Evolutionary conservation across 2,329 filamentous ascomycete species (phyloP).

Genomic region (Cryphonectria radicalis): DNA sequence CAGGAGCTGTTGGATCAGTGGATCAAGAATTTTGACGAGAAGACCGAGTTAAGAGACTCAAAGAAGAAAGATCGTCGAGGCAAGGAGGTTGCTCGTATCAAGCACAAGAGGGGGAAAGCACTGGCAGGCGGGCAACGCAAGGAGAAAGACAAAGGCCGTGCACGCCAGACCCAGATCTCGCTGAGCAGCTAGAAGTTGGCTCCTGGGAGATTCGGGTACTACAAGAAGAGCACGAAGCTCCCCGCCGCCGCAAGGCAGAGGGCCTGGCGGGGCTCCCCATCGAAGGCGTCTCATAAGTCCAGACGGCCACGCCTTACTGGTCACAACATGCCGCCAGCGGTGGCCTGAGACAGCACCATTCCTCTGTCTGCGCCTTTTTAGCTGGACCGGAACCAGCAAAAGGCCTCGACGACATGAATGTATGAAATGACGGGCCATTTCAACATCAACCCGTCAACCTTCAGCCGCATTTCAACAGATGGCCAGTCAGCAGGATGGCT

Average conservation of each 20-base stretch:
- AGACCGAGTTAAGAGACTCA: slow-evolving; percentile 32
- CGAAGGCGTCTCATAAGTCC: not conserved
- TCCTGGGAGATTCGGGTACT: not conserved
- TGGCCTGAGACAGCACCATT: not conserved
- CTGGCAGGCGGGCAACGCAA: slow-evolving; percentile 26
- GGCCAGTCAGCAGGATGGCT: not conserved
- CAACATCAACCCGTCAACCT: not conserved
- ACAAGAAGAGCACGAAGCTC: not conserved
- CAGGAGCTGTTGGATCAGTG: slow-evolving; percentile 35
- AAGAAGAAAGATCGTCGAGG: slow-evolving; percentile 31
- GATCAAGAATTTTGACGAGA: slow-evolving; percentile 33
- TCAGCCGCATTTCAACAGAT: not conserved
- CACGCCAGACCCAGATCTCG: not conserved
- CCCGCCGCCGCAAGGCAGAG: not conserved
- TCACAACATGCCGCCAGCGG: not conserved
- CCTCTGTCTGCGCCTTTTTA: not conserved
- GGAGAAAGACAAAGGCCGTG: not conserved
- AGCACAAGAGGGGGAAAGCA: slow-evolving; percentile 30
- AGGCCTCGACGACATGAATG: not conserved
- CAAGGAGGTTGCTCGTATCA: slow-evolving; percentile 15
- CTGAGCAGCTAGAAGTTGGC: slow-evolving; percentile 1
- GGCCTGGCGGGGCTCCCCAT: not conserved
- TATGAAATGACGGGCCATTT: not conserved
- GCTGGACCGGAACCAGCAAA: not conserved
- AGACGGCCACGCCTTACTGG: not conserved